A percentile compares a stretch with the other conserved stretches of the same genome.
These are phyloP conservation scores for Emmonsiellopsis sp. DNA, from an alignment of 2,329 filamentous ascomycete genomes.

Conservation along the genomic window DNA sequence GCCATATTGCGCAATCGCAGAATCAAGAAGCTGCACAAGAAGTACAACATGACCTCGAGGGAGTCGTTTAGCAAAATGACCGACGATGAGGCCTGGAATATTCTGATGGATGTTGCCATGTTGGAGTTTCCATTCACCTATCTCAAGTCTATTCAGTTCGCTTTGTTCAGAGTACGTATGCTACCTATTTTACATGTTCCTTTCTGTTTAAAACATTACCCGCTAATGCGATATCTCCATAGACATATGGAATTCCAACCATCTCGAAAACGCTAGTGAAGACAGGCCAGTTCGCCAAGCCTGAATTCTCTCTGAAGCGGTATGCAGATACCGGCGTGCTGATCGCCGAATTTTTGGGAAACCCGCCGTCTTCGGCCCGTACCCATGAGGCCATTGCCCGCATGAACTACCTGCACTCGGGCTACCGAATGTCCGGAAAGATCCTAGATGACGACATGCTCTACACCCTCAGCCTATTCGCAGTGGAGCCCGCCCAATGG, in stretches of 20 bases:
- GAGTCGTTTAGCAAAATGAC: constrained; percentile 46
- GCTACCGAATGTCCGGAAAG: constrained; percentile 49
- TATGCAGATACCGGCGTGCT: constrained; percentile 40
- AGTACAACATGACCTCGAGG: constrained; percentile 38
- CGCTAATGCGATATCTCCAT: neutral
- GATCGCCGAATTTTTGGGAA: constrained; percentile 36
- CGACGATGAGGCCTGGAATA: constrained; percentile 43
- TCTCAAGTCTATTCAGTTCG: constrained; percentile 47
- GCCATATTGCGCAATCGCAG: constrained; percentile 29
- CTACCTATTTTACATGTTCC: neutral
- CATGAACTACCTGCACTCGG: constrained; percentile 55
- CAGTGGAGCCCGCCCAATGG: constrained; percentile 57
- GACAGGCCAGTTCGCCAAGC: constrained; percentile 36
- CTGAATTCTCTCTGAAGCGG: constrained; percentile 36
- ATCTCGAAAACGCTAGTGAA: constrained; percentile 38
- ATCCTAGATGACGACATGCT: constrained; percentile 57
- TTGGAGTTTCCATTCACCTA: constrained; percentile 50
- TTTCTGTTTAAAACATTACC: neutral
- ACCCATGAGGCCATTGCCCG: constrained; percentile 48
- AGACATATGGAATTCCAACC: constrained; percentile 49
- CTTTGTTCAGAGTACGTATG: constrained; percentile 45
- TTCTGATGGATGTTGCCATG: constrained; percentile 37
- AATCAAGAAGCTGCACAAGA: constrained; percentile 30
- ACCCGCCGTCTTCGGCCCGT: constrained; percentile 37
- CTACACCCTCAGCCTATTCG: constrained; percentile 57